Evolutionary conservation across 2,329 filamentous ascomycete species (phyloP).

Genomic region (Pezicula radicicola): DNA sequence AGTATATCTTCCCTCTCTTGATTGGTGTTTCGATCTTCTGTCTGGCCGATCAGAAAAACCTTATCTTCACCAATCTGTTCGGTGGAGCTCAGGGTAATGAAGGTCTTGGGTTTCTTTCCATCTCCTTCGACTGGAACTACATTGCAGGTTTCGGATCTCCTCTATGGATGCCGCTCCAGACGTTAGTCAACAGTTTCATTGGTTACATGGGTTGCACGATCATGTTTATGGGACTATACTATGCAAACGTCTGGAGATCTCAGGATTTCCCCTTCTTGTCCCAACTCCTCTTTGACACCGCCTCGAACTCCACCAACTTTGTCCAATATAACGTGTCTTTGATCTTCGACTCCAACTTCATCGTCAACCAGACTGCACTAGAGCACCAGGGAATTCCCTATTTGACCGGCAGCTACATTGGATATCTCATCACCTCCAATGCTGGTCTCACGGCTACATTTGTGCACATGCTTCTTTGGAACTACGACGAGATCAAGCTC

Average conservation of each 20-base stretch:
- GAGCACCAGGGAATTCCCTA: constrained; percentile 35
- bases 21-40: constrained; percentile 39
- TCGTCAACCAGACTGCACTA: constrained; percentile 33
- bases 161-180: constrained; percentile 30
- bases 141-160: constrained; percentile 29
- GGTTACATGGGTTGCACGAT: constrained; percentile 19
- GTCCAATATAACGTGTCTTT: constrained; percentile 38
- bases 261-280: constrained; percentile 38
- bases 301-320: constrained; percentile 30
- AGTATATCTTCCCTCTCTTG: constrained; percentile 36
- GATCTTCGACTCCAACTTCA: constrained; percentile 35
- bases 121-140: constrained; percentile 39
- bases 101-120: constrained; percentile 34
- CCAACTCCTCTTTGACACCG: constrained; percentile 34
- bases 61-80: constrained; percentile 43
- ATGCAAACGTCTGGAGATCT: constrained; percentile 36
- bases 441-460: constrained; percentile 41
- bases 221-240: constrained; percentile 35
- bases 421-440: constrained; percentile 37
- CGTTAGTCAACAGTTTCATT: constrained; percentile 20
- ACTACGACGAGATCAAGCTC: constrained; percentile 31
- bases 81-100: constrained; percentile 41
- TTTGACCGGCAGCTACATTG: constrained; percentile 32
- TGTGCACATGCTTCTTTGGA: constrained; percentile 36
- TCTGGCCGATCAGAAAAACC: constrained; percentile 35